Base-by-base conservation (phyloP, 2,329 filamentous ascomycete genomes). In the Cryphonectria naterciae region DNA sequence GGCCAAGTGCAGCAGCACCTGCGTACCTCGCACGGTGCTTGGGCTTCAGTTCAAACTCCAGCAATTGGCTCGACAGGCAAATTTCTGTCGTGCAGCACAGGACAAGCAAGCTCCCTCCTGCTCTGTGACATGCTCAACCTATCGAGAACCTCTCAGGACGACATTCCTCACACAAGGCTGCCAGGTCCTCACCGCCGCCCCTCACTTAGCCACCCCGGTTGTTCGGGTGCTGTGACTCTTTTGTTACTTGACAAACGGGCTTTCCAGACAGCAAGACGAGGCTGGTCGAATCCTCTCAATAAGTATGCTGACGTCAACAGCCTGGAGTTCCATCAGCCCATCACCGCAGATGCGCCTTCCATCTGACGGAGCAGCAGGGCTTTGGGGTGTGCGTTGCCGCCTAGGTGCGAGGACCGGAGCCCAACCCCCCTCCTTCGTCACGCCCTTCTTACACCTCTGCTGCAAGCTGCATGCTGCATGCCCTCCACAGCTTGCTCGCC, bases 391-490 rank as follows among this genome's bases (percentile, higher is more conserved):
- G 56, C 56, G 25, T 68, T 61, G 65, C 41, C 22, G 41, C 58
- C 58, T 43, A 61, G 56, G 13, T 68, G 66, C 68, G 66, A 70
- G 62, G 52, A 64, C 65, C 66, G 46, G 71, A 70, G 41, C 25
- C 49, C 60, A 37, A 32, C 28, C 46, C 17, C 43, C 19, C 43
- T 46, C 43, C 17, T 11, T n/a, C 46, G 46, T 19, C 22, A 11
- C 46, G 46, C 46, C 46, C 43, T 60, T 49, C 39, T 54, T 66
- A 62, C 61, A 43, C 64, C 58, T 65, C 37, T 49, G 52, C 46
- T 54, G 37, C 66, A 66, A 62, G 65, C 67, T 64, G 67, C 67
- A 65, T 49, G 32, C 43, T 65, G 67, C 67, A 65, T 60, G 32
- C 54, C 61, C 28, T 35, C 71, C 52, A 62, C 68, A 67, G 43